Evolutionary conservation across 1,284 basidiomycete species (phyloP).

Genomic region (Taiwanofungus camphoratus): DNA sequence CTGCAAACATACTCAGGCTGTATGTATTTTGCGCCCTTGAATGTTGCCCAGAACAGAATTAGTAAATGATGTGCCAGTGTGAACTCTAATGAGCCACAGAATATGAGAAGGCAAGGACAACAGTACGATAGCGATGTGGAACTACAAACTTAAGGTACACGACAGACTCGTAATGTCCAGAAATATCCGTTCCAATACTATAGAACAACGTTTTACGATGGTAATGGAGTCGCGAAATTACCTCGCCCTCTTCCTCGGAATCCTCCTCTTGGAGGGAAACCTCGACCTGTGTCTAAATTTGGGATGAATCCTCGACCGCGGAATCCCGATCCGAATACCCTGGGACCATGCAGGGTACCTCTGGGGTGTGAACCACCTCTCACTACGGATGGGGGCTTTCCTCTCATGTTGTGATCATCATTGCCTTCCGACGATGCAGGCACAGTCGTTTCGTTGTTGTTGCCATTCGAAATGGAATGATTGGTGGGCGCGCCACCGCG

Average conservation of each 20-base stretch:
- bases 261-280: slow-evolving; percentile 13
- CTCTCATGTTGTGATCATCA: neutral
- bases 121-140: slow-evolving; percentile 9
- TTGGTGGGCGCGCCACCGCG: slow-evolving; percentile 6
- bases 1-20: too few species aligned
- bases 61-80: neutral
- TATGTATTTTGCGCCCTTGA: too few species aligned
- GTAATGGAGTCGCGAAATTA: slow-evolving; percentile 7
- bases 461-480: slow-evolving; percentile 8
- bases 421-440: slow-evolving; percentile 1
- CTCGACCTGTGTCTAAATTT: slow-evolving; percentile 17
- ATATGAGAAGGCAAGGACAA: neutral
- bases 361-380: slow-evolving; percentile 26
- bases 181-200: neutral
- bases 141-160: neutral
- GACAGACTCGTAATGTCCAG: slow-evolving; percentile 4
- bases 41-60: neutral
- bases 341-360: slow-evolving; percentile 10
- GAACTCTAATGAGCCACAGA: neutral
- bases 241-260: slow-evolving; percentile 20
- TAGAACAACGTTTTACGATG: slow-evolving; percentile 7
- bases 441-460: slow-evolving; percentile 11
- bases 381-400: slow-evolving; percentile 9
- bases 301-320: slow-evolving; percentile 28
- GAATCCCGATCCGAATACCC: slow-evolving; percentile 14